Base-by-base conservation (phyloP, 352 stramenopile genomes). In the Phytopythium mirpurense region DNA sequence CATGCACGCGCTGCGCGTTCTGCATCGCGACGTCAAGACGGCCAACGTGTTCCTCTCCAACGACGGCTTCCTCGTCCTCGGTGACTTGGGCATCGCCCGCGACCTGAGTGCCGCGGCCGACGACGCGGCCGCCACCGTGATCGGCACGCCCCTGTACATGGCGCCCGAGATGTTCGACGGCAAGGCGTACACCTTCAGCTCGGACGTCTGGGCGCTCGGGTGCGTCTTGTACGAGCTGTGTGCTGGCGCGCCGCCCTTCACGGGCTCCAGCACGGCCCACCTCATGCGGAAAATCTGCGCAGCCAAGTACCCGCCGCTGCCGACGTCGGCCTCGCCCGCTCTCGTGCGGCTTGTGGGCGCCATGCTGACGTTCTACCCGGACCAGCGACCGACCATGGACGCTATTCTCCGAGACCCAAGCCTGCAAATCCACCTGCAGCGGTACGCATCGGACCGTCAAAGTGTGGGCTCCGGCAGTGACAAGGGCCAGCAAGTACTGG, bases 11-110 rank as follows among this genome's bases (percentile, higher is more conserved):
- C 70, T 85, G 3, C 72, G 61, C 12, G 62, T 95, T 15, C 57
- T 95, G 46, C 90, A 98, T 46, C 78, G 86, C 36, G 92, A 98
- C 59, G 49, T 98, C 27, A 98, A 98, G 63, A 96, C 89, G 27
- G 72, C 93, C 59, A 98, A 98, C 59, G 62, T 95, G 11, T 95
- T 95, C 40, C 52, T 93, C 5, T 74, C 60, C 1, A 62, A 72
- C 35, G 54, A 63, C 18, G 78, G 86, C 11, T 78, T 80, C 27
- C 57, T 96, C 5, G 86, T 97, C 2, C 59, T 97, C 5, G 90
- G 90, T 1, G 92, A 98, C 55, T 74, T 97, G 16, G 88, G 90
- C 9, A 94, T 97, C 57, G 86, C 85, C 7, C 54, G 63, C 7
- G 71, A 77, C 26, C 32, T 78, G 0, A 32, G 31, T 3, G 35